phyloP scores from a whole-genome alignment of 345 rosid genomes.

The Brassica incana region DNA sequence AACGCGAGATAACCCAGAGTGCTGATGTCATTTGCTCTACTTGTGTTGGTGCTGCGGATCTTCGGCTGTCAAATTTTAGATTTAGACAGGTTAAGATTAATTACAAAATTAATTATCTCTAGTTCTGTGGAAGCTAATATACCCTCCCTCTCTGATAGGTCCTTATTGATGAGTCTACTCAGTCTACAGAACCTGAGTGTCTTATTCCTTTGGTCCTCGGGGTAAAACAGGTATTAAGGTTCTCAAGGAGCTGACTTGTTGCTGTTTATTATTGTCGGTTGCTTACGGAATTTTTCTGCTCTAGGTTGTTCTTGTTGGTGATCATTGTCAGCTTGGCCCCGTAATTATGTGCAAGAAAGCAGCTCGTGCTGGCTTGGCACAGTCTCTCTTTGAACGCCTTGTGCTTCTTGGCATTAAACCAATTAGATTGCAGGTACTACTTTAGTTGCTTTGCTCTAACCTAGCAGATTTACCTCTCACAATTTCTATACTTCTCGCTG shows the following conservation, averaged over 20 bases:
- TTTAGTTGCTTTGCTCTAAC: not conserved
- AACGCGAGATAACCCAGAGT: conserved; percentile 97
- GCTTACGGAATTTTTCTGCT: conserved; percentile 20
- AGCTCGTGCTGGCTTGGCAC: conserved; percentile 99
- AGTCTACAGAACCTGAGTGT: conserved; percentile 98
- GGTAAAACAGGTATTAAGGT: conserved; percentile 74
- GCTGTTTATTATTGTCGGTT: not conserved
- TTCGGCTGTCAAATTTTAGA: conserved; percentile 92
- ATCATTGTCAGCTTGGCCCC: conserved; percentile 99
- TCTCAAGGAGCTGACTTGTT: conserved; percentile 18
- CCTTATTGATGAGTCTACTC: conserved; percentile 99
- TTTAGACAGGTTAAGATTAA: conserved; percentile 79
- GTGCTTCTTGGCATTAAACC: conserved; percentile 97
- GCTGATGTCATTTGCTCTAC: conserved; percentile 99
- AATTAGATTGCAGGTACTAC: conserved; percentile 90
- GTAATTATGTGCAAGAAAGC: conserved; percentile 99
- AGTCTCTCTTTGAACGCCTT: conserved; percentile 96
- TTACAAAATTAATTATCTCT: not conserved
- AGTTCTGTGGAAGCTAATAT: conserved; percentile 34
- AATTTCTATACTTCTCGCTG: not conserved
- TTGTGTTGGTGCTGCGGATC: conserved; percentile 99
- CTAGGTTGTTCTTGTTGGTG: conserved; percentile 97
- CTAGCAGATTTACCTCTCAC: conserved; percentile 3
- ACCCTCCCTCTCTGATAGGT: conserved; percentile 52
- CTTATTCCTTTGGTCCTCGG: conserved; percentile 99